phyloP scores from a whole-genome alignment of 179 eudicot genomes.

The Sideroxylon spinosum region DNA sequence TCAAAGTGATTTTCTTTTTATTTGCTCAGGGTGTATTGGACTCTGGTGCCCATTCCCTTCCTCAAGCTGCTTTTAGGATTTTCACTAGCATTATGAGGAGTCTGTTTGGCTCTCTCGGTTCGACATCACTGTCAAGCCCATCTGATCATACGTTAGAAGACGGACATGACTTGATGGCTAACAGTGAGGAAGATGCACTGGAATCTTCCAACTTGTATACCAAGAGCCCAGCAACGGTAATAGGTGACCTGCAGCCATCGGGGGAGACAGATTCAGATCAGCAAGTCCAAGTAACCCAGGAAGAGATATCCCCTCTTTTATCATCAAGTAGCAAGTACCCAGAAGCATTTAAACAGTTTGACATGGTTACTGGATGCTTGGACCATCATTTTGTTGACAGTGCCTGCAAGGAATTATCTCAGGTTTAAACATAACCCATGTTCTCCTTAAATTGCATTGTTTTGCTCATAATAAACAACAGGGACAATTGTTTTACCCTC shows the following conservation, averaged over 20 bases:
- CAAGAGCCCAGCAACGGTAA: constrained; percentile 17
- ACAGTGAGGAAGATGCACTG: constrained; percentile 32
- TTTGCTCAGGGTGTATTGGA: constrained; percentile 39
- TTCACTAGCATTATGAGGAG: constrained; percentile 50
- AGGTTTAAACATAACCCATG: constrained; percentile 32
- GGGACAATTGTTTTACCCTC: constrained; percentile 3
- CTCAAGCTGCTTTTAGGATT: constrained; percentile 59
- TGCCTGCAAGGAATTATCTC: constrained; percentile 48
- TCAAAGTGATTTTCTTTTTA: constrained; percentile 9
- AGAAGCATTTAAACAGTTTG: constrained; percentile 53
- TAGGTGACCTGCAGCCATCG: constrained; percentile 23
- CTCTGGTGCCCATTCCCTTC: constrained; percentile 35
- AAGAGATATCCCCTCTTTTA: constrained; percentile 17
- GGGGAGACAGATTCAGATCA: constrained; percentile 27
- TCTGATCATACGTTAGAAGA: constrained; percentile 27
- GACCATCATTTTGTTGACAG: constrained; percentile 80
- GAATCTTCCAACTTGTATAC: constrained; percentile 32
- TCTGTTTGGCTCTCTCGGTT: constrained; percentile 40
- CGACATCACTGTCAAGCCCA: constrained; percentile 32
- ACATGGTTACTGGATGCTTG: constrained; percentile 59
- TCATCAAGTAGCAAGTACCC: constrained; percentile 18
- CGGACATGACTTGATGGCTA: constrained; percentile 17
- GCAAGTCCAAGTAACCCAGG: constrained; percentile 22
- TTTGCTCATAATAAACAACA: background rate
- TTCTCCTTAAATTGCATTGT: background rate